phyloP scores from a whole-genome alignment of 2,329 filamentous ascomycete species.

The Penicillium thymicola region DNA sequence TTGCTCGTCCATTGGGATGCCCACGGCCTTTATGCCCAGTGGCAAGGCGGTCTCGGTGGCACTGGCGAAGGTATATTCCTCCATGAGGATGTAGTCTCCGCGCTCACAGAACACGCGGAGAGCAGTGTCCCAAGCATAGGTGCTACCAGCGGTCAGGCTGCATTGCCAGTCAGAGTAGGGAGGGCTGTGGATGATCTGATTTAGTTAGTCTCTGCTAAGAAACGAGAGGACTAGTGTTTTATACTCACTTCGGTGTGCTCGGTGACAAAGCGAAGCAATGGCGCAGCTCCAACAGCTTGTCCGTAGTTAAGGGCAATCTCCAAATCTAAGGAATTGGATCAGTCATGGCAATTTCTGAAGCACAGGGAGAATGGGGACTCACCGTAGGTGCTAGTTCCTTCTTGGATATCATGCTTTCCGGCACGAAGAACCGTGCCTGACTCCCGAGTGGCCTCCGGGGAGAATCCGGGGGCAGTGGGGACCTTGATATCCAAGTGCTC shows the following conservation, averaged over 20 bases:
- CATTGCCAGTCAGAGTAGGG: slow-evolving; percentile 90
- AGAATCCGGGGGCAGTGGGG: slow-evolving; percentile 66
- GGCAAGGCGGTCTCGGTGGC: slow-evolving; percentile 64
- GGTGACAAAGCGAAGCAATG: slow-evolving; percentile 84
- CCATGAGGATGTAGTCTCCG: slow-evolving; percentile 75
- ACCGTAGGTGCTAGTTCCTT: slow-evolving; percentile 57
- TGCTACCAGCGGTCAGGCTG: slow-evolving; percentile 79
- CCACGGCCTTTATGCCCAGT: slow-evolving; percentile 59
- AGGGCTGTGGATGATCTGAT: slow-evolving; percentile 70
- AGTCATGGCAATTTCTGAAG: background rate
- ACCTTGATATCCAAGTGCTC: slow-evolving; percentile 72
- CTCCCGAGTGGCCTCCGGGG: slow-evolving; percentile 62
- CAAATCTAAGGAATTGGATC: slow-evolving; percentile 57
- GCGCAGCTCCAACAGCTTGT: slow-evolving; percentile 78
- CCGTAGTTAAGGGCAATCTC: slow-evolving; percentile 90
- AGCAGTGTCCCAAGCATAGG: slow-evolving; percentile 77
- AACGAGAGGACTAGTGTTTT: background rate
- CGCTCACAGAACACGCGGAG: slow-evolving; percentile 76
- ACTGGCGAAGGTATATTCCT: slow-evolving; percentile 87
- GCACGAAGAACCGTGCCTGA: slow-evolving; percentile 61
- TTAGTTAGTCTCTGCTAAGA: slow-evolving; percentile 8
- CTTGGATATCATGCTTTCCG: slow-evolving; percentile 78
- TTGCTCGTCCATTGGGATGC: slow-evolving; percentile 63
- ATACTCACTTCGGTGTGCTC: slow-evolving; percentile 76
- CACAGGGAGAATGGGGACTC: slow-evolving; percentile 7